Percentiles rank a stretch among this genome's conserved stretches.
Conservation (phyloP, 2,329 filamentous ascomycete genomes). For the Sporothrix mexicana region DNA sequence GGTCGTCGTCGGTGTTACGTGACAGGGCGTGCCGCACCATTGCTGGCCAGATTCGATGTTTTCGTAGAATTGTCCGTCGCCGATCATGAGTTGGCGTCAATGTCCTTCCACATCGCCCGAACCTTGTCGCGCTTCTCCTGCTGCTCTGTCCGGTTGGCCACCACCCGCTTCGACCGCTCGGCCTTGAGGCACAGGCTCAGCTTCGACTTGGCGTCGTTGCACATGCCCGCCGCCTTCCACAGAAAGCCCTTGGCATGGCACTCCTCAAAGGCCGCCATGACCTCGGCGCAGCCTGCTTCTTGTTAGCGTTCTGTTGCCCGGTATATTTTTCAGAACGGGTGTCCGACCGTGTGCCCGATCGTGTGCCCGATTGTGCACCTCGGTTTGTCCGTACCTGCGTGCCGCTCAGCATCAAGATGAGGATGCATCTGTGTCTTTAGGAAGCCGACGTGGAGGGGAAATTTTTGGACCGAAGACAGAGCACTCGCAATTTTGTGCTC, state of each 20-base stretch:
- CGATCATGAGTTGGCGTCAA: slow-evolving; percentile 67
- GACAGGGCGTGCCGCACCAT: not conserved
- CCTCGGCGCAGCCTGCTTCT: slow-evolving; percentile 81
- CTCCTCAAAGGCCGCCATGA: slow-evolving; percentile 93
- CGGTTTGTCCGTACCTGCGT: slow-evolving; percentile 66
- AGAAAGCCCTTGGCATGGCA: slow-evolving; percentile 93
- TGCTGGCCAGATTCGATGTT: not conserved
- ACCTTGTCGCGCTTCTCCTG: slow-evolving; percentile 74
- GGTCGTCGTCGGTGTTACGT: not conserved
- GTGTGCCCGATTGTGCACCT: too few species aligned
- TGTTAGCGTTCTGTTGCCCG: not conserved
- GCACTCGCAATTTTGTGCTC: not conserved
- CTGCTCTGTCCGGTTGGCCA: slow-evolving; percentile 73
- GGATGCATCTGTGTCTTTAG: slow-evolving; percentile 77
- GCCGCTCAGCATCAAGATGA: slow-evolving; percentile 92
- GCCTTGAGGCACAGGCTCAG: slow-evolving; percentile 84
- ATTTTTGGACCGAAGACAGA: not conserved
- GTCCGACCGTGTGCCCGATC: not conserved
- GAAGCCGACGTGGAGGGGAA: not conserved
- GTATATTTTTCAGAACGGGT: not conserved
- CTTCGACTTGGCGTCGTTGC: slow-evolving; percentile 82
- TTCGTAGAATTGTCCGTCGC: too few species aligned
- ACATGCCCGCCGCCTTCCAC: slow-evolving; percentile 88
- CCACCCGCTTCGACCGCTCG: slow-evolving; percentile 79
- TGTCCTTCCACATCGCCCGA: slow-evolving; percentile 78